Percentiles rank a stretch among this genome's conserved stretches.
These are phyloP conservation scores for Wakefieldia striispora DNA, from an alignment of 768 basidiomycete species.

Conservation along the genomic window DNA sequence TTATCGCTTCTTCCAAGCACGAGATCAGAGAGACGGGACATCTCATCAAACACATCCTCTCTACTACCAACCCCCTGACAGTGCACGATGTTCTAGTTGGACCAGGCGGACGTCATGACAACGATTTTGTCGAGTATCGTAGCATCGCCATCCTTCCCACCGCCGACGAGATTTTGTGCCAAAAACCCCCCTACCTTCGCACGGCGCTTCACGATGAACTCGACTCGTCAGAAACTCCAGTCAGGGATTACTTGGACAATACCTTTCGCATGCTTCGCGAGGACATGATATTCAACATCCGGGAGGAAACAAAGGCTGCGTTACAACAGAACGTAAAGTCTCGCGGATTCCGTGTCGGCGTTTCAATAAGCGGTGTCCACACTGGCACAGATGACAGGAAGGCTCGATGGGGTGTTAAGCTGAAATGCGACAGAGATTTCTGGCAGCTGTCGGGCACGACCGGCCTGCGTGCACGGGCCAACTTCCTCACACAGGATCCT, in stretches of 20 bases:
- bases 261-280: slow-evolving; percentile 65
- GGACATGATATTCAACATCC: slow-evolving; percentile 58
- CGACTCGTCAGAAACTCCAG: slow-evolving; percentile 34
- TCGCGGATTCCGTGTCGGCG: slow-evolving; percentile 38
- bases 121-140: slow-evolving; percentile 61
- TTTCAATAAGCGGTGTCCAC: slow-evolving; percentile 38
- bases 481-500: slow-evolving; percentile 36
- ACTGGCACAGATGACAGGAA: slow-evolving; percentile 25
- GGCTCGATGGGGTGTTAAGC: slow-evolving; percentile 37
- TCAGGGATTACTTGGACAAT: slow-evolving; percentile 57
- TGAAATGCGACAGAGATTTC: slow-evolving; percentile 37
- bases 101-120: slow-evolving; percentile 70
- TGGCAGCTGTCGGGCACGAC: slow-evolving; percentile 34
- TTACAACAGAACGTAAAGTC: slow-evolving; percentile 36
- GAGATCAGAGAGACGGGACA: slow-evolving; percentile 31
- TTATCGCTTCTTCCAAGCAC: slow-evolving; percentile 22
- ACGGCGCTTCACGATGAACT: slow-evolving; percentile 46
- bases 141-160: slow-evolving; percentile 64
- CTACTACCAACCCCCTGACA: slow-evolving; percentile 23
- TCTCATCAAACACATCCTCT: slow-evolving; percentile 41
- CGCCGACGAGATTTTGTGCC: slow-evolving; percentile 51
- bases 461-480: slow-evolving; percentile 36
- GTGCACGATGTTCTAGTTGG: slow-evolving; percentile 18
- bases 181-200: slow-evolving; percentile 47
- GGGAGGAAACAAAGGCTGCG: slow-evolving; percentile 51